Percentiles rank a stretch among this genome's conserved stretches.
These are phyloP conservation scores for Cardamine chenopodiifolia DNA, from an alignment of 345 rosid genomes.

Conservation along the genomic window DNA sequence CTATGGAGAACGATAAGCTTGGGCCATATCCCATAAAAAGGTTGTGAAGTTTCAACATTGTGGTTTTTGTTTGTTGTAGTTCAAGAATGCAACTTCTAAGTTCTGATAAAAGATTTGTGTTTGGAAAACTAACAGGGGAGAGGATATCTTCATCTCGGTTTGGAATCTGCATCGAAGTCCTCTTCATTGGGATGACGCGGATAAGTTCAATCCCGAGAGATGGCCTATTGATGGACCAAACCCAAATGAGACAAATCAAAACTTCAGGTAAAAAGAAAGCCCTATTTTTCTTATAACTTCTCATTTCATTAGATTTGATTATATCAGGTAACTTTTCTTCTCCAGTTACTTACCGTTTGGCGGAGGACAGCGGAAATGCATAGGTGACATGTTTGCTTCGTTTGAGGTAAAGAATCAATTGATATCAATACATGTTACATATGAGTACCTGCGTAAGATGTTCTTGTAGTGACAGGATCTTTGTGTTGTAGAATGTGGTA, in stretches of 20 bases:
- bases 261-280: constrained; percentile 59
- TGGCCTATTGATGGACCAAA: constrained; percentile 96
- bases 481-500: constrained; percentile 61
- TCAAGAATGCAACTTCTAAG: constrained; percentile 9
- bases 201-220: constrained; percentile 91
- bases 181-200: constrained; percentile 71
- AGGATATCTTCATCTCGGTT: constrained; percentile 87
- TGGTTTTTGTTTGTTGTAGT: not conserved
- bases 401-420: constrained; percentile 67
- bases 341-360: constrained; percentile 96
- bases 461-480: constrained; percentile 10
- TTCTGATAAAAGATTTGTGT: constrained; percentile 27
- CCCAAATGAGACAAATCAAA: constrained; percentile 96
- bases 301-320: not conserved
- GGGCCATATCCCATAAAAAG: constrained; percentile 83
- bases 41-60: constrained; percentile 37
- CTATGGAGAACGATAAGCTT: constrained; percentile 68
- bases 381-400: constrained; percentile 93
- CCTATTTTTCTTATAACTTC: not conserved
- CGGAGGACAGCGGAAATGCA: constrained; percentile 94
- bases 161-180: constrained; percentile 97
- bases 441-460: constrained; percentile 7
- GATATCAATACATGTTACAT: not conserved
- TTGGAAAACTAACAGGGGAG: constrained; percentile 56
- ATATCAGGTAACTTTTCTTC: not conserved